Percentiles rank a stretch among this genome's conserved stretches.
These are phyloP conservation scores for Eragrostis tef DNA, from an alignment of 202 grass and related monocot genomes.

Conservation along the genomic window DNA sequence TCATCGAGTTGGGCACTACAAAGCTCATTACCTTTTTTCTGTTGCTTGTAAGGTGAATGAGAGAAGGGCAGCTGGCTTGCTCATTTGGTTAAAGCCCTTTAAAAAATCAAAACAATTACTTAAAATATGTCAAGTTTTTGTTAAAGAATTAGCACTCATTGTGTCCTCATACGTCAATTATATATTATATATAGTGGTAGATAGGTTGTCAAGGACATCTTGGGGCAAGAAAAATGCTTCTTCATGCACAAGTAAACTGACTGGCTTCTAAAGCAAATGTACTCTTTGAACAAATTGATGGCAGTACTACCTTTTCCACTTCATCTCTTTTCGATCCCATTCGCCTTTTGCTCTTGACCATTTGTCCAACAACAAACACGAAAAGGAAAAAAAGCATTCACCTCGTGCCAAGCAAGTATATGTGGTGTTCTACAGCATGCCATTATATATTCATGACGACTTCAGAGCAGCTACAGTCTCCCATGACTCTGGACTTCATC, in stretches of 20 bases:
- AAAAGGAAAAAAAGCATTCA: background rate
- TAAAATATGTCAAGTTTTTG: background rate
- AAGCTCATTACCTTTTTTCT: slow-evolving; percentile 5
- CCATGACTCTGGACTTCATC: slow-evolving; percentile 14
- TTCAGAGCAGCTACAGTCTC: background rate
- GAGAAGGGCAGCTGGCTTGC: slow-evolving; percentile 10
- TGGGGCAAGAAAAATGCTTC: background rate
- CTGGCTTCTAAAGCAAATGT: slow-evolving; percentile 42
- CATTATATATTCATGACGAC: background rate
- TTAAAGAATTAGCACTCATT: slow-evolving; percentile 9
- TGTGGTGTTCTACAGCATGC: background rate
- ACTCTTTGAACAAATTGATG: slow-evolving; percentile 17
- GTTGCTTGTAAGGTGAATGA: slow-evolving; percentile 29
- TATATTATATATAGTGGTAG: slow-evolving; percentile 11
- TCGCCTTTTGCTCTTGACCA: slow-evolving; percentile 1
- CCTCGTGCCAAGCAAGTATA: background rate
- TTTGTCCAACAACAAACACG: background rate
- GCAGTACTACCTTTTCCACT: background rate
- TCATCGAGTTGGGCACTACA: background rate
- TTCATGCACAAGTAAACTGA: slow-evolving; percentile 47
- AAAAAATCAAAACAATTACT: background rate
- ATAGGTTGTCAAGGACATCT: slow-evolving; percentile 27
- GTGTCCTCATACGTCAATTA: slow-evolving; percentile 23
- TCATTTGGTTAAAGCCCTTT: background rate
- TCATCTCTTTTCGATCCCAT: slow-evolving; percentile 13